phyloP scores from a whole-genome alignment of 1,284 basidiomycete species.

The Peniophora sp. region DNA sequence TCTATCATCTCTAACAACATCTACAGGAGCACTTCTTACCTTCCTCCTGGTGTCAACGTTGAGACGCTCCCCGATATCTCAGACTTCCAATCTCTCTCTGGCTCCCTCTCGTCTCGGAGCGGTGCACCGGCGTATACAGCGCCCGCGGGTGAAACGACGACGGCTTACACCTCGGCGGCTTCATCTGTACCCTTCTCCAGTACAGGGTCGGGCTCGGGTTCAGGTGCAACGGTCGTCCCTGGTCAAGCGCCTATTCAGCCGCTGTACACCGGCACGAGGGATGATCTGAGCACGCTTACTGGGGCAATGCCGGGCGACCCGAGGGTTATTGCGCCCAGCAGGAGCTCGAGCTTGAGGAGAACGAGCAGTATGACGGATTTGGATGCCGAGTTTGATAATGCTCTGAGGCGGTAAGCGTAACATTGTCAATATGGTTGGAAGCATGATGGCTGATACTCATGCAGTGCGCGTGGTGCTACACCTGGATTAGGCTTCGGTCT shows the following conservation, averaged over 20 bases:
- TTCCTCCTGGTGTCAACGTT: conserved; percentile 16
- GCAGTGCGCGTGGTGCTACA: conserved; percentile 29
- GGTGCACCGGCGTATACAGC: too few species aligned
- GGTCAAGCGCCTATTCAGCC: too few species aligned
- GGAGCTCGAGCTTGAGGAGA: conserved; percentile 51
- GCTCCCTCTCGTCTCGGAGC: conserved; percentile 23
- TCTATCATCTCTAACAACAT: conserved; percentile 38
- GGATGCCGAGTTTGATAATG: conserved; percentile 56
- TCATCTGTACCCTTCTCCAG: conserved; percentile 48
- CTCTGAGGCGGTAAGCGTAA: conserved; percentile 25
- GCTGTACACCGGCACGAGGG: too few species aligned
- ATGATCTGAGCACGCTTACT: too few species aligned
- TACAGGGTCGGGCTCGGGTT: conserved; percentile 61
- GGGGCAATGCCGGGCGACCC: conserved; percentile 41
- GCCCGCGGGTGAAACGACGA: too few species aligned
- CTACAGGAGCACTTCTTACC: too few species aligned
- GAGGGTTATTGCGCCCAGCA: conserved; percentile 58
- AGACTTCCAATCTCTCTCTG: conserved; percentile 39
- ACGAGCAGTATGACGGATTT: conserved; percentile 73
- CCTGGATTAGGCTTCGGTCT: conserved; percentile 40
- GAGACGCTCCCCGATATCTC: conserved; percentile 59
- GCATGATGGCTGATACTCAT: too few species aligned
- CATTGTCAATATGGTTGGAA: too few species aligned
- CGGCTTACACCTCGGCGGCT: conserved; percentile 15
- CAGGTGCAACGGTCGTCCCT: conserved; percentile 37